Evolutionary conservation across 2,329 filamentous ascomycete species (phyloP), one percentile per base, ranked within the genome.

Genomic region (Ampelomyces quisqualis): DNA sequence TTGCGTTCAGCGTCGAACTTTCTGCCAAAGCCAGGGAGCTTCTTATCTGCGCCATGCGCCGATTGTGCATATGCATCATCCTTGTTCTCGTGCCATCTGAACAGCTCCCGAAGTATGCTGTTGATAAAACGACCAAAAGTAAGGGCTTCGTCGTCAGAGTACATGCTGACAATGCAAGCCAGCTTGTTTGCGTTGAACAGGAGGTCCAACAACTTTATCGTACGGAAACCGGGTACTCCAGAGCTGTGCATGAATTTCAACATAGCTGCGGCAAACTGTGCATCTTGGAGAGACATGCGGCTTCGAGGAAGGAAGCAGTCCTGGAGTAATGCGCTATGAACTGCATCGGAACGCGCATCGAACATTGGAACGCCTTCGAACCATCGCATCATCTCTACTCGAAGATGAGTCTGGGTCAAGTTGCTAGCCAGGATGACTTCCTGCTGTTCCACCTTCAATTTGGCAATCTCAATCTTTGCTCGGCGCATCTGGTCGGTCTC

Each of bases 101-200:
- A 79, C 13, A 98, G 76, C 52, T 96, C 89, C 45, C 84, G 80
- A 8, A 98, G 73, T 2, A 93, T 75, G 47, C 91, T 83, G 59
- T 85, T 88, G 39, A 98, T 71, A 67, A 98, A 97, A 17, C 88
- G 86, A 9, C 90, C 93, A n/a, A 98, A 74, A 53, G 95, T 89
- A 65, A 95, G 88, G 0, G 90, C 88, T 69, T 98, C 94, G 40
- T 89, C 85, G 17, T 91, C 85, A 0, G 90, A 95, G 64, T 87
- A 94, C 33, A 86, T 83, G 65, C 95, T 96, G 41, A 98, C 89
- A 35, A 96, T 78, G 7, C 85, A 79, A 2, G 87, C 82, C 13
- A 97, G 75, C 42, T 87, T 79, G 59, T 94, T 89, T 43, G 90
- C 81, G 56, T 83, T 84, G 70, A 98, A 95, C 1, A 98, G 75